phyloP scores from a whole-genome alignment of 2,329 filamentous ascomycete genomes.

The Dothistroma pini region DNA sequence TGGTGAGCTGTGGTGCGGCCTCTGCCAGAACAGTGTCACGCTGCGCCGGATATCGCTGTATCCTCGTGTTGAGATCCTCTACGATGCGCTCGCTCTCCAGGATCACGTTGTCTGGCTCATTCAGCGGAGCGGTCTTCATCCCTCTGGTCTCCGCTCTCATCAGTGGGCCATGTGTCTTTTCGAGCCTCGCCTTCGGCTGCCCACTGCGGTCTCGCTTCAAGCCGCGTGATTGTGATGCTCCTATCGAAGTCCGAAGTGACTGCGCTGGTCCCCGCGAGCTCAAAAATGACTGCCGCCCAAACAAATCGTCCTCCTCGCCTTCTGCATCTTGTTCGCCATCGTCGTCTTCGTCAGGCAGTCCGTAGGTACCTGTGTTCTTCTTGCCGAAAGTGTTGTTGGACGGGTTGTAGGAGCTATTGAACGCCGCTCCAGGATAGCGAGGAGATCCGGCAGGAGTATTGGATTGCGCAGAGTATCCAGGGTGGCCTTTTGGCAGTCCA shows the following conservation, averaged over 20 bases:
- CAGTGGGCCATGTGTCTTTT: conserved; percentile 58
- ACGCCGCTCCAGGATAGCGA: conserved; percentile 29
- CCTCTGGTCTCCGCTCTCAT: conserved; percentile 65
- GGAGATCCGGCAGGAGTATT: conserved; percentile 36
- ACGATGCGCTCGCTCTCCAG: conserved; percentile 71
- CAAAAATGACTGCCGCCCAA: conserved; percentile 24
- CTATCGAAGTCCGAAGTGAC: conserved; percentile 20
- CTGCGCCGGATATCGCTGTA: conserved; percentile 29
- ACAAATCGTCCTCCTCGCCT: conserved; percentile 37
- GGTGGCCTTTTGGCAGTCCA: conserved; percentile 34
- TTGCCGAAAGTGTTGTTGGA: conserved; percentile 29
- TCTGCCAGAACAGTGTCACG: conserved; percentile 18
- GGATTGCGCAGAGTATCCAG: conserved; percentile 27
- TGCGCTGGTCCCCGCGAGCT: conserved; percentile 9
- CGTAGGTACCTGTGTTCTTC: conserved; percentile 28
- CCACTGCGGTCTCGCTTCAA: conserved; percentile 41
- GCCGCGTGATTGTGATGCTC: conserved; percentile 29
- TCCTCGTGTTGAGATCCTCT: conserved; percentile 35
- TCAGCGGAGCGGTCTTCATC: conserved; percentile 52
- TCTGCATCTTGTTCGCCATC: conserved; percentile 34
- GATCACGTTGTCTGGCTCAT: conserved; percentile 68
- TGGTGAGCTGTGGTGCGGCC: conserved; percentile 26
- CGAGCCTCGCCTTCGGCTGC: conserved; percentile 48
- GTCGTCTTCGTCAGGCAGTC: conserved; percentile 31
- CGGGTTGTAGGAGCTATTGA: conserved; percentile 33